These are phyloP conservation scores for Nitzschia sp. DNA, from an alignment of 108 stramenopile genomes.

Conservation along the genomic window DNA sequence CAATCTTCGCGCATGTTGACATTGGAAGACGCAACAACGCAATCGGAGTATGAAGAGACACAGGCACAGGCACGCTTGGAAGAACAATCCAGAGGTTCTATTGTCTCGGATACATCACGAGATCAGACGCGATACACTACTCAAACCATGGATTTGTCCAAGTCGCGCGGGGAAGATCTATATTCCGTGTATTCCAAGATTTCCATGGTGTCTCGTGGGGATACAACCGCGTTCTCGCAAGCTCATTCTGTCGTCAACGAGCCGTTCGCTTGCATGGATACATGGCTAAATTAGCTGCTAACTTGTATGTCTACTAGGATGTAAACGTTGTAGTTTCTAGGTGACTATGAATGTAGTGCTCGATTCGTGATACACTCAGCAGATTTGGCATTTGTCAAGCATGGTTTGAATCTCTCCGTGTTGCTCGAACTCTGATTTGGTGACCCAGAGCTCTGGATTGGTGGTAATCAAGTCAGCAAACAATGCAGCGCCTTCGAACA, in stretches of 20 bases:
- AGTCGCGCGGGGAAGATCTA: slow-evolving; percentile 4
- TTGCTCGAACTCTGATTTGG: slow-evolving; percentile 7
- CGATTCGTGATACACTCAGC: too few species aligned
- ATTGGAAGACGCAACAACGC: too few species aligned
- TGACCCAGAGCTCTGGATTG: slow-evolving; percentile 23
- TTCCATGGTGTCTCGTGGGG: slow-evolving; percentile 1
- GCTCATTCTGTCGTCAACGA: neutral
- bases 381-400: slow-evolving; percentile 26
- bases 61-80: neutral
- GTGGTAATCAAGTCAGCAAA: slow-evolving; percentile 24
- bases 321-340: too few species aligned
- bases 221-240: neutral
- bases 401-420: slow-evolving; percentile 11
- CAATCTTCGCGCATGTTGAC: too few species aligned
- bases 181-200: slow-evolving; percentile 1
- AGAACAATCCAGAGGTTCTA: neutral
- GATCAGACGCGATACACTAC: slow-evolving; percentile 4
- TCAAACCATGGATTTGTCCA: neutral
- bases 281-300: slow-evolving; percentile 1
- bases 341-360: too few species aligned
- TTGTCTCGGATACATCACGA: slow-evolving; percentile 4
- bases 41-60: too few species aligned
- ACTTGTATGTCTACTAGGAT: neutral
- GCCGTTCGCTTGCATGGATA: slow-evolving; percentile 17
- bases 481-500: slow-evolving; percentile 32